Percentiles rank a stretch among this genome's conserved stretches.
These are phyloP conservation scores for Xerocomellus chrysenteron DNA, from an alignment of 768 basidiomycete genomes.

Conservation along the genomic window DNA sequence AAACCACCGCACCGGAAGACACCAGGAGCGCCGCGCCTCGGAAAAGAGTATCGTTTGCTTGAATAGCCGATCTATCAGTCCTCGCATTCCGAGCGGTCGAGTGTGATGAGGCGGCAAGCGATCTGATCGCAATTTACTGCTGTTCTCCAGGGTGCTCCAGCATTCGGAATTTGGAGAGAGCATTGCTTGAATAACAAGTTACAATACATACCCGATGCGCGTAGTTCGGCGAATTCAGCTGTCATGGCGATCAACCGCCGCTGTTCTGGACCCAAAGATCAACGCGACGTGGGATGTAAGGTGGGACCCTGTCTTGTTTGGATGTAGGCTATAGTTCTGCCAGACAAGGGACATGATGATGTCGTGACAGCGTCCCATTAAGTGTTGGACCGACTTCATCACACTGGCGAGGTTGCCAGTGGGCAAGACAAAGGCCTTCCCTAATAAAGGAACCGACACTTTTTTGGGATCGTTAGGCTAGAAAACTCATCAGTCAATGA, in stretches of 20 bases:
- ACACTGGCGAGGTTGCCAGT: too few relatives aligned
- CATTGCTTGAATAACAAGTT: slow-evolving; percentile 13
- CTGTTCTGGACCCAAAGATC: slow-evolving; percentile 14
- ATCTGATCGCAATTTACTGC: slow-evolving; percentile 26
- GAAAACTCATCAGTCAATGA: too few relatives aligned
- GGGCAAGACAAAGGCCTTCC: too few relatives aligned
- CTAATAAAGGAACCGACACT: too few relatives aligned
- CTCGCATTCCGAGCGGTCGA: slow-evolving; percentile 19
- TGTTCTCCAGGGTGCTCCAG: slow-evolving; percentile 6
- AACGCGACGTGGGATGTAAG: slow-evolving; percentile 1
- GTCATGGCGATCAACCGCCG: slow-evolving; percentile 21
- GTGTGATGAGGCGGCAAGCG: slow-evolving; percentile 11
- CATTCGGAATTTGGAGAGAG: slow-evolving; percentile 7
- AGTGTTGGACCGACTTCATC: background rate
- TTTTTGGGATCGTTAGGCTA: too few relatives aligned
- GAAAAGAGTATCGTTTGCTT: slow-evolving; percentile 36
- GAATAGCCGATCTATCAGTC: slow-evolving; percentile 18
- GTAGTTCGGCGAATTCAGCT: slow-evolving; percentile 17
- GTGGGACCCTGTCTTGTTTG: background rate
- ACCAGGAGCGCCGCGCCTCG: slow-evolving; percentile 21
- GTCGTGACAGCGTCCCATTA: background rate
- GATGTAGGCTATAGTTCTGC: background rate
- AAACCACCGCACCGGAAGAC: slow-evolving; percentile 9
- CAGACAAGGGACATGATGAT: background rate
- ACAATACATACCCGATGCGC: slow-evolving; percentile 15